phyloP scores from a whole-genome alignment of 176 grass and related monocot genomes.

The Microstegium vimineum region DNA sequence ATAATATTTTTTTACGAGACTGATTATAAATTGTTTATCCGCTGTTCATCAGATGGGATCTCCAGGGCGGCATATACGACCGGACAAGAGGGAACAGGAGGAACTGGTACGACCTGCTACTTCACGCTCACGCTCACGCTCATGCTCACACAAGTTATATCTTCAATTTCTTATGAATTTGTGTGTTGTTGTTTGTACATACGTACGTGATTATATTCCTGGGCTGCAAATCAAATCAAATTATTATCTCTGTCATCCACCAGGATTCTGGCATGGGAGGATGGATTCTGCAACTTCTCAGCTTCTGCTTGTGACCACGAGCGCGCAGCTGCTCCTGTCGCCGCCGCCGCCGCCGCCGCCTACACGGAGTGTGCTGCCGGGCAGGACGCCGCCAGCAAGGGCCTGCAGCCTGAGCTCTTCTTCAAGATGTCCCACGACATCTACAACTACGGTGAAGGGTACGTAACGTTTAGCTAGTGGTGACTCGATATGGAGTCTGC shows the following conservation, averaged over 20 bases:
- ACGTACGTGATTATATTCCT: not conserved
- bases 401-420: slow-evolving; percentile 94
- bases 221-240: not conserved
- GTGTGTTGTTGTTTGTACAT: slow-evolving; percentile 3
- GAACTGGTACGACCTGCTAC: slow-evolving; percentile 51
- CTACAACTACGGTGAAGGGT: slow-evolving; percentile 99
- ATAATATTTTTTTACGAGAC: too few relatives aligned
- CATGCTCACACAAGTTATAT: not conserved
- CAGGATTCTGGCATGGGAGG: slow-evolving; percentile 93
- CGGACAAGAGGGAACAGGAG: slow-evolving; percentile 84
- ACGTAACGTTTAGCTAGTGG: too few relatives aligned
- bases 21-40: not conserved
- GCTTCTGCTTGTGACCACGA: slow-evolving; percentile 47
- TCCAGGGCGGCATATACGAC: slow-evolving; percentile 67
- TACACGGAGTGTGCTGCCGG: slow-evolving; percentile 30
- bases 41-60: slow-evolving; percentile 67
- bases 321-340: slow-evolving; percentile 11
- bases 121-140: not conserved
- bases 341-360: not conserved
- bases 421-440: slow-evolving; percentile 99
- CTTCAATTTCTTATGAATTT: not conserved
- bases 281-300: slow-evolving; percentile 91
- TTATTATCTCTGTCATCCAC: not conserved
- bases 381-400: slow-evolving; percentile 23
- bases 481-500: too few relatives aligned